Percentiles rank a stretch among this genome's conserved stretches.
These are phyloP conservation scores for Tulasnella sp. DNA, from an alignment of 768 basidiomycete genomes.

Conservation along the genomic window DNA sequence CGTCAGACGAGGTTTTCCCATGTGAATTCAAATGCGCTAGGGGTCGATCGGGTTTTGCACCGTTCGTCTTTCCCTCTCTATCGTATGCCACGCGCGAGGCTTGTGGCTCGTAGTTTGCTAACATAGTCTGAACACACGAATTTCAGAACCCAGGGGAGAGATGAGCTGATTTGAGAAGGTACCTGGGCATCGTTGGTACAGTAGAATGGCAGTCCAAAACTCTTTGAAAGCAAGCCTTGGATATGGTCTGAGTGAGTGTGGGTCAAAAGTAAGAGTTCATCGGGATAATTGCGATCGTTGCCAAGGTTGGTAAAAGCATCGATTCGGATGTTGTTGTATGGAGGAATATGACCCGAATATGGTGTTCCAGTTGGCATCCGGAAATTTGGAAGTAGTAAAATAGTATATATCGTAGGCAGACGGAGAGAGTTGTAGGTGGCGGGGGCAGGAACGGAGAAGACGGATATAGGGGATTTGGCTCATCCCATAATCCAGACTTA, in stretches of 20 bases:
- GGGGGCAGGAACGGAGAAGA: neutral
- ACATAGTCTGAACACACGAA: constrained; percentile 41
- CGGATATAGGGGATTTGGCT: too few relatives aligned
- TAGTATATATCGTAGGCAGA: too few relatives aligned
- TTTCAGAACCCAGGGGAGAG: neutral
- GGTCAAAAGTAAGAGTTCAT: constrained; percentile 59
- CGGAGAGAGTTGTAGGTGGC: neutral
- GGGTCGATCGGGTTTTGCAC: constrained; percentile 41
- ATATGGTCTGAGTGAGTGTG: constrained; percentile 90
- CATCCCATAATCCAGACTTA: too few relatives aligned
- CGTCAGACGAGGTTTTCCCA: constrained; percentile 38
- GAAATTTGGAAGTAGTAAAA: too few relatives aligned
- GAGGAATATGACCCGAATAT: constrained; percentile 61
- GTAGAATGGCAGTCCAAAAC: constrained; percentile 59
- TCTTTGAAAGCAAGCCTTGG: constrained; percentile 59
- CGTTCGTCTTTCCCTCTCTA: constrained; percentile 40
- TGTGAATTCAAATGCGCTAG: constrained; percentile 50
- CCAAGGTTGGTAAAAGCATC: constrained; percentile 58
- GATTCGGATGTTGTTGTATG: constrained; percentile 70
- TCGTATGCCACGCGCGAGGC: constrained; percentile 51
- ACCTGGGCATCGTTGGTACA: constrained; percentile 74
- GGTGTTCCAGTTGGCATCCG: constrained; percentile 72
- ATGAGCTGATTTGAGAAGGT: too few relatives aligned
- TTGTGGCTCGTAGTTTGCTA: constrained; percentile 65
- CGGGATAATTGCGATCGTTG: constrained; percentile 25